Base-by-base conservation (phyloP, 805 yeast genomes). In the Myxozyma kluyveri region DNA sequence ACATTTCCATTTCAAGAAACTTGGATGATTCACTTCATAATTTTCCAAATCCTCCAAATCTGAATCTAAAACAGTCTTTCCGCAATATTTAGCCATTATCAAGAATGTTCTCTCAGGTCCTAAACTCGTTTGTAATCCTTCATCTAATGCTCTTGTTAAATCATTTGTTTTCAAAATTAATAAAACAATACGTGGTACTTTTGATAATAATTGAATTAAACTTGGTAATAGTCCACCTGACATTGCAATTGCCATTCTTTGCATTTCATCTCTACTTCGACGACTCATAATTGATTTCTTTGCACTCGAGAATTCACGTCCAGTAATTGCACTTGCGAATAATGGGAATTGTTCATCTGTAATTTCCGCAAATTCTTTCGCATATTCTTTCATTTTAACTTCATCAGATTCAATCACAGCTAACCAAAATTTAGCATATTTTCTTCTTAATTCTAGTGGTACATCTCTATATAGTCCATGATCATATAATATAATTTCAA, bases 251-350 rank as follows among this genome's bases (percentile, higher is more conserved):
- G 84, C 82, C 86, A 93, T 90, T 26, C 72, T 75, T 3, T 69
- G 72, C 35, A 86, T 77, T 67, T 93, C 99, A 0, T 73, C 75
- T 0, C 76, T 73, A 19, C 79, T 70, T 47, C 96, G 75, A 0
- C 69, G 65, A 27, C 76, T 69, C 12, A 61, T 61, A 56, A 86
- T 84, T 47, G 84, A 82, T 56, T 77, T 76, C 14, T 56, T 54
- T 47, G 86, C 65, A 0, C 95, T 91, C 49, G 82, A 80, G 19
- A 86, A 86, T 61, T 90, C 95, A 52, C 99, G 75, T 0, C 99
- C 99, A 0, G 99, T 93, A 39, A 93, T 83, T 1, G 98, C 97
- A 1, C 96, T 89, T 0, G 95, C 86, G 65, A 93, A 85, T 10
- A 93, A 72, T 21, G 86, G 84, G 70, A 90, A 88, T 63, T 88